Evolutionary conservation across 2,329 filamentous ascomycete genomes (phyloP).

Genomic region (Passalora sequoiae): DNA sequence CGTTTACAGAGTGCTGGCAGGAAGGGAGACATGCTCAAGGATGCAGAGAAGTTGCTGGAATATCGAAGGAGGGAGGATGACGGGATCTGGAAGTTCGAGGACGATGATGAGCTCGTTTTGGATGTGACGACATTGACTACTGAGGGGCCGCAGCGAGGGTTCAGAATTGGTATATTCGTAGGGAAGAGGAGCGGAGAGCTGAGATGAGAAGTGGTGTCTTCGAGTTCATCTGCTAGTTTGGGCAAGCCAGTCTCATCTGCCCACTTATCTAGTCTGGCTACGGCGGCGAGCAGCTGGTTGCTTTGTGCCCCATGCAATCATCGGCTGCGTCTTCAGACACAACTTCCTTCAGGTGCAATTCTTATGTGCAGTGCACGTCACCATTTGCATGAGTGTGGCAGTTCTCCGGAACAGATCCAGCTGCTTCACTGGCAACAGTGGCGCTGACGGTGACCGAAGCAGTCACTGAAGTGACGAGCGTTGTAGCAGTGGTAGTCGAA

Average conservation of each 20-base stretch:
- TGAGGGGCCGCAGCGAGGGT: constrained; percentile 5
- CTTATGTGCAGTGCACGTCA: constrained; percentile 23
- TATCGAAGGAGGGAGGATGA: neutral
- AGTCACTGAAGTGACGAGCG: constrained; percentile 10
- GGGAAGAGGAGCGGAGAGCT: constrained; percentile 6
- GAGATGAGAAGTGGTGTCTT: no score
- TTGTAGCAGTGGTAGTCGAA: constrained; percentile 10
- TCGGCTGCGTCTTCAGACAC: no score
- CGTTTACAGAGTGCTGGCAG: constrained; percentile 2
- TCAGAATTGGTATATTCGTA: neutral
- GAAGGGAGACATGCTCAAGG: constrained; percentile 3
- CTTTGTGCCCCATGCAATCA: no score
- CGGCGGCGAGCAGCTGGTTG: no score
- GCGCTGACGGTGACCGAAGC: constrained; percentile 9
- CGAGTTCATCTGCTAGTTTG: no score
- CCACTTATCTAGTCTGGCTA: no score
- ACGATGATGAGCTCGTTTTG: constrained; percentile 8
- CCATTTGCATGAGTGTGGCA: constrained; percentile 27
- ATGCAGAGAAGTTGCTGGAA: constrained; percentile 1
- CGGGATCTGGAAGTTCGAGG: constrained; percentile 6
- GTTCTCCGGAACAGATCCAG: constrained; percentile 13
- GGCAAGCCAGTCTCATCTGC: no score
- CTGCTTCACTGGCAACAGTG: constrained; percentile 10
- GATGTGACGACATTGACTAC: constrained; percentile 3
- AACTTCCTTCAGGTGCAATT: no score